A percentile compares a stretch with the other conserved stretches of the same genome.
These are phyloP conservation scores for Clarireedia paspali DNA, from an alignment of 2,329 filamentous ascomycete genomes.

Conservation along the genomic window DNA sequence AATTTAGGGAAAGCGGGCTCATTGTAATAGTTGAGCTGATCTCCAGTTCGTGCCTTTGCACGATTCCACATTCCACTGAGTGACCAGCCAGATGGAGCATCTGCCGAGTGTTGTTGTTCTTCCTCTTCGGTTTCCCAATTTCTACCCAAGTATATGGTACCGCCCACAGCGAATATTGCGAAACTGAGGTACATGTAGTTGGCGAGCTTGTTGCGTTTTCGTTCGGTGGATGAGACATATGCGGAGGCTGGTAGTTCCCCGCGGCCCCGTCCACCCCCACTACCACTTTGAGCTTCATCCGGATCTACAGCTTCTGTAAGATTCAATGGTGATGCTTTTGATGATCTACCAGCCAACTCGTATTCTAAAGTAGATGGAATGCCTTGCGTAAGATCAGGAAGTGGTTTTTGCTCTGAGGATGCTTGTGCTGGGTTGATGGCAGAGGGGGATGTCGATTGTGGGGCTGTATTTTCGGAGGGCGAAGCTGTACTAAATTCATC, in stretches of 20 bases:
- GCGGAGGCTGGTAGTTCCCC: constrained; percentile 67
- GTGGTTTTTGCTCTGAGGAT: constrained; percentile 52
- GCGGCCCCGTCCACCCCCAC: constrained; percentile 44
- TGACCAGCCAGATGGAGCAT: constrained; percentile 75
- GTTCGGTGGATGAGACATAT: constrained; percentile 87
- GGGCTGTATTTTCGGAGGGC: constrained; percentile 30
- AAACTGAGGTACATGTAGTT: constrained; percentile 65
- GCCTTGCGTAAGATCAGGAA: constrained; percentile 88
- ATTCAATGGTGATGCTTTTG: constrained; percentile 33
- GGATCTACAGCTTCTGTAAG: constrained; percentile 37
- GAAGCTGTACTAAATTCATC: constrained; percentile 30
- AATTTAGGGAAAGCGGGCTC: constrained; percentile 93
- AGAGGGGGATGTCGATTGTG: constrained; percentile 26
- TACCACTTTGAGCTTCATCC: constrained; percentile 38
- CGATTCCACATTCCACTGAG: constrained; percentile 72
- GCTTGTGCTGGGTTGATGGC: constrained; percentile 34
- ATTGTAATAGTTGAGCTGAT: constrained; percentile 85
- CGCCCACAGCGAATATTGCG: constrained; percentile 44
- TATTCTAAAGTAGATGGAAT: constrained; percentile 85
- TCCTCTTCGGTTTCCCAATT: constrained; percentile 79
- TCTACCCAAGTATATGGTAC: constrained; percentile 65
- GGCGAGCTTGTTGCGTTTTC: constrained; percentile 66
- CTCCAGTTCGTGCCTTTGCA: constrained; percentile 63
- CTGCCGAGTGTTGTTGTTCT: constrained; percentile 51
- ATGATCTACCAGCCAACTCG: constrained; percentile 49